These are phyloP conservation scores for Zalaria sp. DNA, from an alignment of 2,329 filamentous ascomycete genomes.

Conservation along the genomic window DNA sequence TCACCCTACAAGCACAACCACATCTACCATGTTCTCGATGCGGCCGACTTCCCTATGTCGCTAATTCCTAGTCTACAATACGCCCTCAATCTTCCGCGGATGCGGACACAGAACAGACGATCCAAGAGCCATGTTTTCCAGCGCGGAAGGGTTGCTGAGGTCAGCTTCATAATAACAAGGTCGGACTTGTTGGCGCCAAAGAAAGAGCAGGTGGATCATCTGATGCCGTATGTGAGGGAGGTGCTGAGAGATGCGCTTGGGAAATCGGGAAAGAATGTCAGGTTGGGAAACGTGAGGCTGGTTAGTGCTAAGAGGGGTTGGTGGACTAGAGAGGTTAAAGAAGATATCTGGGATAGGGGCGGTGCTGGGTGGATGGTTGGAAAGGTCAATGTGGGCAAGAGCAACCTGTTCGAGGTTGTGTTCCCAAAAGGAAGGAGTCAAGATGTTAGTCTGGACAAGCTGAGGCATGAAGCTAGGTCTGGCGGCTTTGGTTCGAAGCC, in stretches of 20 bases:
- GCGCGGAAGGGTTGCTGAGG: conserved; percentile 54
- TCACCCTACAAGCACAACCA: conserved; percentile 86
- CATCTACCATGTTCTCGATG: conserved; percentile 89
- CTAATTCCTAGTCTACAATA: conserved; percentile 63
- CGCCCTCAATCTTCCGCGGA: conserved; percentile 54
- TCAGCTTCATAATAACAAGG: conserved; percentile 84
- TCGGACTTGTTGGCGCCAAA: conserved; percentile 73
- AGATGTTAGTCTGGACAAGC: conserved; percentile 9
- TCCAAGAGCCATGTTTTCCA: conserved; percentile 53
- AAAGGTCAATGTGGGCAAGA: conserved; percentile 98
- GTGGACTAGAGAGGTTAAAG: conserved; percentile 81
- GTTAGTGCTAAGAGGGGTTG: conserved; percentile 77
- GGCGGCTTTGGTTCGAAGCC: no score
- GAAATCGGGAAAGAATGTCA: conserved; percentile 49
- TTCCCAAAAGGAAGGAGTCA: conserved; percentile 55
- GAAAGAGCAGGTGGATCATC: conserved; percentile 66
- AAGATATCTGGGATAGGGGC: conserved; percentile 70
- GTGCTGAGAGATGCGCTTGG: conserved; percentile 68
- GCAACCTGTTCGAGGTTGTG: conserved; percentile 72
- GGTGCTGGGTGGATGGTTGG: conserved; percentile 92
- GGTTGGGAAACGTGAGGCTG: conserved; percentile 75
- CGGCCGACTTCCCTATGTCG: conserved; percentile 93
- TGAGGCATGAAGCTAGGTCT: not conserved
- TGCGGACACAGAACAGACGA: conserved; percentile 69
- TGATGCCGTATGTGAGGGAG: conserved; percentile 74